Conservation (phyloP, 2,329 filamentous ascomycete genomes). For the Talaromyces sp. region DNA sequence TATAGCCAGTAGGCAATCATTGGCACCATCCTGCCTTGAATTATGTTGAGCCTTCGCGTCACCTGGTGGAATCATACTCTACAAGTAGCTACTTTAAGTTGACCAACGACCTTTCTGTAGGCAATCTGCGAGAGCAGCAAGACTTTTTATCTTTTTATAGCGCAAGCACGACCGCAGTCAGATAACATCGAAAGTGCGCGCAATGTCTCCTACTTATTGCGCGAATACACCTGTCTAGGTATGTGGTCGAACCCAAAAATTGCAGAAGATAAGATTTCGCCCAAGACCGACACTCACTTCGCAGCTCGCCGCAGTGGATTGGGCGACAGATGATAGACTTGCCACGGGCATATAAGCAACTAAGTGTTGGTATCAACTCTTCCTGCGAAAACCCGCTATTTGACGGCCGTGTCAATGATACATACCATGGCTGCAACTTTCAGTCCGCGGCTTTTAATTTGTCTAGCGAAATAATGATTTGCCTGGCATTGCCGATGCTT, state of each 20-base stretch:
- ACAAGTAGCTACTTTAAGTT: not conserved
- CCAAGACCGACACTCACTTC: slow-evolving; percentile 60
- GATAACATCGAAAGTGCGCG: slow-evolving; percentile 54
- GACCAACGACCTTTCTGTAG: not conserved
- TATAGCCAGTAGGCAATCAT: not conserved
- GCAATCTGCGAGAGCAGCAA: slow-evolving; percentile 21
- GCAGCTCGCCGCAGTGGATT: slow-evolving; percentile 62
- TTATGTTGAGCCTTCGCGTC: not conserved
- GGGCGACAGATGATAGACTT: slow-evolving; percentile 63
- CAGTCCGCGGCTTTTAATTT: slow-evolving; percentile 58
- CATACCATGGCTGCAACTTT: slow-evolving; percentile 62
- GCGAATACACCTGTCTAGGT: slow-evolving; percentile 41
- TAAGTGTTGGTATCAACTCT: slow-evolving; percentile 58
- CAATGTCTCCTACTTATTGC: slow-evolving; percentile 50
- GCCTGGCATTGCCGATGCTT: slow-evolving; percentile 46
- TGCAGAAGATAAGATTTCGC: slow-evolving; percentile 32
- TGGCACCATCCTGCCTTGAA: not conserved
- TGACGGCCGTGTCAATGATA: slow-evolving; percentile 33
- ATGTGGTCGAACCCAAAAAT: slow-evolving; percentile 12
- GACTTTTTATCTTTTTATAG: slow-evolving; percentile 55
- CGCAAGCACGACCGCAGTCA: slow-evolving; percentile 51
- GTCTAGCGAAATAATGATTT: slow-evolving; percentile 58
- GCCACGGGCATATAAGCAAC: slow-evolving; percentile 49
- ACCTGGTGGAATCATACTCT: not conserved
- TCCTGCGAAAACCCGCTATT: slow-evolving; percentile 62